Conservation (phyloP, 2,329 filamentous ascomycete species). For the Ramichloridium luteum region DNA sequence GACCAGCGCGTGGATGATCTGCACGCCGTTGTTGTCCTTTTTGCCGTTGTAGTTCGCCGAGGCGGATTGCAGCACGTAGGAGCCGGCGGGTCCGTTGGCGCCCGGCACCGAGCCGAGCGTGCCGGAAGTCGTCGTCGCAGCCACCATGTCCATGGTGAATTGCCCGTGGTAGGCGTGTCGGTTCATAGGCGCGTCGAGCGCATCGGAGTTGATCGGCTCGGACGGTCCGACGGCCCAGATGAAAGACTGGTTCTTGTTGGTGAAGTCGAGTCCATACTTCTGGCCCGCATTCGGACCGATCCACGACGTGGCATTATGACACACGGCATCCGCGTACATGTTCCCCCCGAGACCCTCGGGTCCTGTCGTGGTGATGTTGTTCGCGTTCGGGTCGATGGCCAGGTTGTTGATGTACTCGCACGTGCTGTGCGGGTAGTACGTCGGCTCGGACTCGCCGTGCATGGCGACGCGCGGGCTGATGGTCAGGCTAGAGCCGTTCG, state of each 20-base stretch:
- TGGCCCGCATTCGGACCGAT: no score
- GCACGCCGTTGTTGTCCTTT: conserved; percentile 16
- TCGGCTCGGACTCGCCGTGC: conserved; percentile 26
- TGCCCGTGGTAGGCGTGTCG: conserved; percentile 27
- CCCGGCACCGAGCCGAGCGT: conserved; percentile 24
- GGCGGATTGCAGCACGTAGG: no score
- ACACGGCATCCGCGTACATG: conserved; percentile 22
- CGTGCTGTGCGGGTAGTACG: conserved; percentile 17
- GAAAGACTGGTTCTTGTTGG: conserved; percentile 23
- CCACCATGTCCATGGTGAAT: conserved; percentile 29
- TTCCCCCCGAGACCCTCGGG: conserved; percentile 9
- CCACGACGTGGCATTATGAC: conserved; percentile 27
- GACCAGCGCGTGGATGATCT: conserved; percentile 20
- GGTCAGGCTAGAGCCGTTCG: conserved; percentile 24
- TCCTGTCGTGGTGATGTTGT: conserved; percentile 9
- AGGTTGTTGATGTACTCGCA: conserved; percentile 16
- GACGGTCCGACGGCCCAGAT: conserved; percentile 30
- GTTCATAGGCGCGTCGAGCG: conserved; percentile 21
- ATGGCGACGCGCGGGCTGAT: conserved; percentile 27
- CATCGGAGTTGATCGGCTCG: no score
- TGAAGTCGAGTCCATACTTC: conserved; percentile 21
- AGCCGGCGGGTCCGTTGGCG: conserved; percentile 7
- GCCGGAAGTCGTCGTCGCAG: conserved; percentile 19
- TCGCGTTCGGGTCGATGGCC: no score
- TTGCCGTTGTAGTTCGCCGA: conserved; percentile 13